Base-by-base conservation (phyloP, 495 filamentous ascomycete genomes). In the Pyrenula massariospora region DNA sequence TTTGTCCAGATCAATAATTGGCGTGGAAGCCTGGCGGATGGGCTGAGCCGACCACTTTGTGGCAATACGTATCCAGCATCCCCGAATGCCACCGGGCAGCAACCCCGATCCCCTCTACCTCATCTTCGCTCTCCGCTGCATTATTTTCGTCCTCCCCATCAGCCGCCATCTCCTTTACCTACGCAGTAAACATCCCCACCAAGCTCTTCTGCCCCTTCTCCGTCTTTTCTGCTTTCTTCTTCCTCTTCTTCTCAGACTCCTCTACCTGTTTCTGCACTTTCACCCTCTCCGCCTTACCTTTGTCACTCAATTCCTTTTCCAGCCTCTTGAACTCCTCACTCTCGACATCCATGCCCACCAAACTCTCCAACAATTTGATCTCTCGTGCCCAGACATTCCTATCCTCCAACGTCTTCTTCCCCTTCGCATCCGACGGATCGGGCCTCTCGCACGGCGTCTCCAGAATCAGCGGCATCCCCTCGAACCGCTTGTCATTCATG, bases 381-480 rank as follows among this genome's bases (percentile, higher is more conserved):
- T 94, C 89, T 51, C 82, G 75, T 2, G 88, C 88, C 89, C 89
- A 93, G 10, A 90, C 76, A 24, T 77, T 73, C 58, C 82, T 86
- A 61, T 95, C 89, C 48, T 88, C 81, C 25, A 84, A 71, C 25
- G 68, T 67, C 64, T 81, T 82, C 2, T 59, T 59, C 25, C 22
- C 55, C 10, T 48, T 25, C 10, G 55, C n/a, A 59, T 79, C 68
- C 12, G 57, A 58, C 10, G 71, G 60, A 8, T 75, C 76, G 55
- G 73, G 78, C 25, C 80, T 76, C 50, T 94, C 87, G 62, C 95
- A 92, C 15, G 93, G 93, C 47, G 93, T 97, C 71, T 98, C 93
- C 19, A 98, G 76, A 3, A 98, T 81, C 84, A 98, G 89, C 2
- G 93, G 93, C 53, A 97, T 61, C 11, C 81, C 82, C 62, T 89